Conservation (phyloP, 2,329 filamentous ascomycete genomes). For the Calonectria pauciramosa region DNA sequence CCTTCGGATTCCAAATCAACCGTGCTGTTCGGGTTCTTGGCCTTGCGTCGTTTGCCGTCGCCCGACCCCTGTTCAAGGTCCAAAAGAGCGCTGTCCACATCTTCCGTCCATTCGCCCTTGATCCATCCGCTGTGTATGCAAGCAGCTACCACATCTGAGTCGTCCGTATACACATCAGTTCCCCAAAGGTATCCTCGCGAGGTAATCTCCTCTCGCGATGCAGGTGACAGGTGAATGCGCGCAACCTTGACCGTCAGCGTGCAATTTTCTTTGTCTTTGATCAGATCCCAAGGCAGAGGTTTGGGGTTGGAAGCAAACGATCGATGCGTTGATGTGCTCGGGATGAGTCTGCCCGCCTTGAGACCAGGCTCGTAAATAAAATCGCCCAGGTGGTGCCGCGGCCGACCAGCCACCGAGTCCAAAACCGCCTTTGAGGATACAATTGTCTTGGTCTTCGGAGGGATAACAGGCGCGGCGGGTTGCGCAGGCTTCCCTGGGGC, state of each 20-base stretch:
- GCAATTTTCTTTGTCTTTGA: slow-evolving; percentile 85
- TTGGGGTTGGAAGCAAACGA: slow-evolving; percentile 71
- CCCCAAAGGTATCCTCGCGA: slow-evolving; percentile 88
- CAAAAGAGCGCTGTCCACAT: slow-evolving; percentile 79
- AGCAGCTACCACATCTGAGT: slow-evolving; percentile 92
- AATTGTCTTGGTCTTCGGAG: slow-evolving; percentile 74
- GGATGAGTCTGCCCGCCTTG: slow-evolving; percentile 63
- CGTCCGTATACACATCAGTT: slow-evolving; percentile 94
- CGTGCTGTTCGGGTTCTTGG: slow-evolving; percentile 47
- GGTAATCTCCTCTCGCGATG: slow-evolving; percentile 86
- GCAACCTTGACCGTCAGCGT: slow-evolving; percentile 91
- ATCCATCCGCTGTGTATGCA: slow-evolving; percentile 96
- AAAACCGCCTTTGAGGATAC: slow-evolving; percentile 80
- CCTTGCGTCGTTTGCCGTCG: slow-evolving; percentile 50
- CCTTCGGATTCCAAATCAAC: slow-evolving; percentile 56
- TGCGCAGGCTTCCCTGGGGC: slow-evolving; percentile 37
- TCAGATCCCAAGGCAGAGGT: slow-evolving; percentile 81
- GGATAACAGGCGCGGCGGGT: slow-evolving; percentile 48
- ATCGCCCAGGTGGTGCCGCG: slow-evolving; percentile 86
- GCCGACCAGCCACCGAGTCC: slow-evolving; percentile 77
- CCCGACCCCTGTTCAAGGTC: slow-evolving; percentile 60
- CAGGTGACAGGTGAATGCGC: slow-evolving; percentile 78
- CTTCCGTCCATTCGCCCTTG: slow-evolving; percentile 86
- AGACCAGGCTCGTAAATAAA: slow-evolving; percentile 83
- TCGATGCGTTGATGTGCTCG: slow-evolving; percentile 54